Conservation (phyloP, 1,284 basidiomycete species). For the Grifola frondosa region DNA sequence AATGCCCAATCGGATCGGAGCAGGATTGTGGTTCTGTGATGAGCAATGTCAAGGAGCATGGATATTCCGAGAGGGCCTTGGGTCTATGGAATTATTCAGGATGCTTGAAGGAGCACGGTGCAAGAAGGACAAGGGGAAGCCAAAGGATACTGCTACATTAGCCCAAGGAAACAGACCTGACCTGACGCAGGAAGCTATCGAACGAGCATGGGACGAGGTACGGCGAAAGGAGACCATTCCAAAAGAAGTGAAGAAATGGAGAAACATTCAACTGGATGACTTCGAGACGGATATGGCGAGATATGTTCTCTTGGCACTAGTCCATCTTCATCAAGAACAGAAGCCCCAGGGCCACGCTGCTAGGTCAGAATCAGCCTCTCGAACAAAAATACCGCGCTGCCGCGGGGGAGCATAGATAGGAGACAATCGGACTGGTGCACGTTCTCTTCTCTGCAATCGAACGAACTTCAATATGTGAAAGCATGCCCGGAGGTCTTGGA, state of each 20-base stretch:
- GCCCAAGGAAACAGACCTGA: slow-evolving; percentile 8
- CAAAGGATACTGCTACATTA: slow-evolving; percentile 16
- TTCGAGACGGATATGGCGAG: slow-evolving; percentile 34
- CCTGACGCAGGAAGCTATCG: slow-evolving; percentile 18
- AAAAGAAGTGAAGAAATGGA: slow-evolving; percentile 28
- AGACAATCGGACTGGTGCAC: slow-evolving; percentile 17
- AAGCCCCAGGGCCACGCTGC: background rate
- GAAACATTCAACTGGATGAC: slow-evolving; percentile 28
- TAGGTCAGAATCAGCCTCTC: background rate
- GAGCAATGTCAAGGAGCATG: slow-evolving; percentile 46
- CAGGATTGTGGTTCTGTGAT: slow-evolving; percentile 57
- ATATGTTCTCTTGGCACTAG: slow-evolving; percentile 31
- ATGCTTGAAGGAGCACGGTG: slow-evolving; percentile 34
- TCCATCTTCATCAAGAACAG: slow-evolving; percentile 23
- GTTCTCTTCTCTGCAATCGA: slow-evolving; percentile 28
- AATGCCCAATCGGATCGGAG: slow-evolving; percentile 13
- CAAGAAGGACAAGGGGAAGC: slow-evolving; percentile 29
- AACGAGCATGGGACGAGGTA: slow-evolving; percentile 24
- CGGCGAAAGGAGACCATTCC: slow-evolving; percentile 16
- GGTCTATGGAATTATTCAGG: slow-evolving; percentile 30
- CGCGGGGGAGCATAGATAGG: background rate
- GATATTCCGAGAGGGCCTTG: slow-evolving; percentile 35
- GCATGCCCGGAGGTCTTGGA: slow-evolving; percentile 29
- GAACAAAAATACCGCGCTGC: background rate
- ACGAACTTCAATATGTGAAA: slow-evolving; percentile 26